phyloP scores from a whole-genome alignment of 768 basidiomycete species.

The Auricularia sp. region DNA sequence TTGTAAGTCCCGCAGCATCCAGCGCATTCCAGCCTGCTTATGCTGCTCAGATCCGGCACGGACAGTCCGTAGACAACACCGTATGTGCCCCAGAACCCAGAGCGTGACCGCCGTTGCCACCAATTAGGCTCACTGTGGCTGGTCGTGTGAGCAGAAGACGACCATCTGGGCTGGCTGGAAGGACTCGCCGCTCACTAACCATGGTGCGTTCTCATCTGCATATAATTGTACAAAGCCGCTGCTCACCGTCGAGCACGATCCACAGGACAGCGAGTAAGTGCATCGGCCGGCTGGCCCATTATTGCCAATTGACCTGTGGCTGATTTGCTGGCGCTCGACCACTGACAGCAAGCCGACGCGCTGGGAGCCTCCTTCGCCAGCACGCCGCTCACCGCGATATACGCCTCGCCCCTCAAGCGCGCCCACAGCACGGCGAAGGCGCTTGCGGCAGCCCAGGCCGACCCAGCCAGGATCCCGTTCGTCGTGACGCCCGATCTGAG shows the following conservation, averaged over 20 bases:
- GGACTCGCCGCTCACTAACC: conserved; percentile 65
- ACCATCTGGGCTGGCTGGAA: conserved; percentile 66
- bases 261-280: conserved; percentile 46
- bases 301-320: background rate
- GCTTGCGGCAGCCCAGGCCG: conserved; percentile 37
- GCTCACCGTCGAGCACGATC: background rate
- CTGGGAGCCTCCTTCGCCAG: conserved; percentile 43
- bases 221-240: background rate
- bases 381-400: conserved; percentile 43
- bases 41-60: conserved; percentile 52
- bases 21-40: background rate
- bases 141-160: conserved; percentile 21
- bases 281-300: background rate
- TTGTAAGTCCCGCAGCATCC: background rate
- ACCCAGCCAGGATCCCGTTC: conserved; percentile 35
- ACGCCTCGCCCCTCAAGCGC: conserved; percentile 59
- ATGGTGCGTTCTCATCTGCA: conserved; percentile 36
- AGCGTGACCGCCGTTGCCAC: background rate
- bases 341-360: conserved; percentile 52
- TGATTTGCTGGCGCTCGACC: conserved; percentile 19
- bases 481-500: conserved; percentile 42
- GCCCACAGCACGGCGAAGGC: conserved; percentile 52
- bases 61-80: conserved; percentile 67
- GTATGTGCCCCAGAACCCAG: conserved; percentile 27
- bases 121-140: no score